These are phyloP conservation scores for Penicillium sumatraense DNA, from an alignment of 2,329 filamentous ascomycete genomes.

Conservation along the genomic window DNA sequence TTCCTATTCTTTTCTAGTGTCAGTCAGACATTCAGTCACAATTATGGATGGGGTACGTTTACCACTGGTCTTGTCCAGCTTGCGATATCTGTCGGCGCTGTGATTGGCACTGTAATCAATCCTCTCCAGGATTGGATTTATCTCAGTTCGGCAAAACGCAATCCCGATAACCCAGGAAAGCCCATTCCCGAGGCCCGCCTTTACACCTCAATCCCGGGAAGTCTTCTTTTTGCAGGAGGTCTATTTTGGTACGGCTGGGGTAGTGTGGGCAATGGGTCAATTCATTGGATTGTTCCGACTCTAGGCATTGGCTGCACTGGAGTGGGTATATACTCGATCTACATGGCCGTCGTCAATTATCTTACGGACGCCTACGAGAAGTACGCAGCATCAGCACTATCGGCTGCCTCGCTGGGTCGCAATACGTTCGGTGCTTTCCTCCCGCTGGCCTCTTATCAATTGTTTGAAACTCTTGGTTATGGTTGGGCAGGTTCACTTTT, in stretches of 20 bases:
- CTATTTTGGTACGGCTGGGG: slow-evolving; percentile 45
- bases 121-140: slow-evolving; percentile 43
- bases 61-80: slow-evolving; percentile 47
- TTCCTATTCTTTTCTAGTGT: slow-evolving; percentile 50
- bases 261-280: slow-evolving; percentile 24
- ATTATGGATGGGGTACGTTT: slow-evolving; percentile 41
- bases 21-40: slow-evolving; percentile 44
- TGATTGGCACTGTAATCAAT: slow-evolving; percentile 48
- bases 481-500: slow-evolving; percentile 50
- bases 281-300: slow-evolving; percentile 42
- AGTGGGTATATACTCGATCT: slow-evolving; percentile 49
- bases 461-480: slow-evolving; percentile 48
- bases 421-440: slow-evolving; percentile 53
- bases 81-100: slow-evolving; percentile 47
- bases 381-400: slow-evolving; percentile 53
- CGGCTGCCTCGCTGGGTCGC: slow-evolving; percentile 51
- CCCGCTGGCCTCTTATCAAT: slow-evolving; percentile 47
- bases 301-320: slow-evolving; percentile 42
- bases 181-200: slow-evolving; percentile 50
- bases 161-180: slow-evolving; percentile 42
- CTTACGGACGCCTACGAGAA: slow-evolving; percentile 54
- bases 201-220: slow-evolving; percentile 49
- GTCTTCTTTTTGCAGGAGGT: slow-evolving; percentile 39
- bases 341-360: slow-evolving; percentile 56
- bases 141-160: slow-evolving; percentile 22